Conservation (phyloP, 1,284 basidiomycete genomes). For the Cryptococcus maquisensis region DNA sequence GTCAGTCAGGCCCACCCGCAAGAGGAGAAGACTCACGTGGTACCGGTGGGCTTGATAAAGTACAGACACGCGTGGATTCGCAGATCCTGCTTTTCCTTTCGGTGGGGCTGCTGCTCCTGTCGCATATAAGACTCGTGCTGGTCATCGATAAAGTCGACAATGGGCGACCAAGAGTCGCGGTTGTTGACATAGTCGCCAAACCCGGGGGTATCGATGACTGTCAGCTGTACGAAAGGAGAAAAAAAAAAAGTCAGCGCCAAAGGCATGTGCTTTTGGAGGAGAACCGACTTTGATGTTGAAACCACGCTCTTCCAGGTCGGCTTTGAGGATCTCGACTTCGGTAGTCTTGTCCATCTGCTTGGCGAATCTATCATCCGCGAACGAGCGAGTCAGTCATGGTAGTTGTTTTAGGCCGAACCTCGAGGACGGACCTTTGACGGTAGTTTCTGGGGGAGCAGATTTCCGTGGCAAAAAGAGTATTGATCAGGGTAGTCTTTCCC, state of each 20-base stretch:
- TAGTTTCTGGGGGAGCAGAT: slow-evolving; percentile 90
- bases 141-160: slow-evolving; percentile 99
- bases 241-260: background rate
- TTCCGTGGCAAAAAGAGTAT: slow-evolving; percentile 98
- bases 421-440: slow-evolving; percentile 54
- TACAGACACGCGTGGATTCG: slow-evolving; percentile 96
- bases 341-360: slow-evolving; percentile 99
- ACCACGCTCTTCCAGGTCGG: slow-evolving; percentile 95
- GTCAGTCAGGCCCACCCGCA: background rate
- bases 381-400: too few relatives aligned
- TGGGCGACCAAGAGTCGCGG: slow-evolving; percentile 95
- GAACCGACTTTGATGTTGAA: slow-evolving; percentile 81
- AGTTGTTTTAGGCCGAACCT: too few relatives aligned
- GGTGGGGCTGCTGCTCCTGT: slow-evolving; percentile 96
- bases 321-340: slow-evolving; percentile 94
- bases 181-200: slow-evolving; percentile 99
- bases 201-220: slow-evolving; percentile 84
- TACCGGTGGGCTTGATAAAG: slow-evolving; percentile 94
- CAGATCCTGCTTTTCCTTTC: slow-evolving; percentile 88
- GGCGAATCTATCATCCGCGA: slow-evolving; percentile 59
- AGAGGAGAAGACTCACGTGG: slow-evolving; percentile 64
- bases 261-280: background rate
- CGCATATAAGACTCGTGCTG: slow-evolving; percentile 99
- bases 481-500: slow-evolving; percentile 94
- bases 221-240: slow-evolving; percentile 55